Conservation (phyloP, 495 filamentous ascomycete genomes). For the Hypoxylon lienhwacheense region DNA sequence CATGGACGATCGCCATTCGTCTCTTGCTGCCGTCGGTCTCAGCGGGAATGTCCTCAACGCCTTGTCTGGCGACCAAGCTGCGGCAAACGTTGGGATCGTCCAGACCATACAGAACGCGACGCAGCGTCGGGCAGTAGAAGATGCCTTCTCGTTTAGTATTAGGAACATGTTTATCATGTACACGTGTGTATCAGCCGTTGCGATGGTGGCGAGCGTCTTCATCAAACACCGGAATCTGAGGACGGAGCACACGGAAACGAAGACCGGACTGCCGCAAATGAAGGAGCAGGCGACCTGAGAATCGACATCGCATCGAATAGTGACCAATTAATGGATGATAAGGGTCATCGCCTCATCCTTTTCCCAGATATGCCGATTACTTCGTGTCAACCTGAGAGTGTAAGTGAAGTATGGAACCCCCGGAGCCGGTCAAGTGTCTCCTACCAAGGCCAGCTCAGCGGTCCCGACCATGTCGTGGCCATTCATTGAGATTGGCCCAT, state of each 20-base stretch:
- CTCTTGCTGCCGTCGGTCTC: slow-evolving; percentile 51
- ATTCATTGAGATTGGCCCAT: too few relatives aligned
- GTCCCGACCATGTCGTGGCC: too few relatives aligned
- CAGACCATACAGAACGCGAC: slow-evolving; percentile 46
- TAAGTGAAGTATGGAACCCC: too few relatives aligned
- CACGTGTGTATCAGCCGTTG: slow-evolving; percentile 54
- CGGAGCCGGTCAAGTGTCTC: too few relatives aligned
- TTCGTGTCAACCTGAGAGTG: too few relatives aligned
- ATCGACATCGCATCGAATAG: neutral
- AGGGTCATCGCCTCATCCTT: neutral
- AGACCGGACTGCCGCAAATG: slow-evolving; percentile 50
- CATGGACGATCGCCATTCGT: slow-evolving; percentile 49
- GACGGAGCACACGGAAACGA: slow-evolving; percentile 64
- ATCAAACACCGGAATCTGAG: slow-evolving; percentile 55
- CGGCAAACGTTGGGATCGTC: slow-evolving; percentile 54
- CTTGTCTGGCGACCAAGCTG: slow-evolving; percentile 48
- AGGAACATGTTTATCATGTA: slow-evolving; percentile 57
- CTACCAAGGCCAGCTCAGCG: too few relatives aligned
- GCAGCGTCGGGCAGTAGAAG: slow-evolving; percentile 51
- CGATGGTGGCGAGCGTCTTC: slow-evolving; percentile 56
- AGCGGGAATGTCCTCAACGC: slow-evolving; percentile 28
- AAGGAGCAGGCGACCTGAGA: slow-evolving; percentile 19
- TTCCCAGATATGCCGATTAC: too few relatives aligned
- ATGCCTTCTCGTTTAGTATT: slow-evolving; percentile 62
- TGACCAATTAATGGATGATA: neutral